These are phyloP conservation scores for Melampsora larici-populina DNA, from an alignment of 1,284 basidiomycete genomes.

Conservation along the genomic window DNA sequence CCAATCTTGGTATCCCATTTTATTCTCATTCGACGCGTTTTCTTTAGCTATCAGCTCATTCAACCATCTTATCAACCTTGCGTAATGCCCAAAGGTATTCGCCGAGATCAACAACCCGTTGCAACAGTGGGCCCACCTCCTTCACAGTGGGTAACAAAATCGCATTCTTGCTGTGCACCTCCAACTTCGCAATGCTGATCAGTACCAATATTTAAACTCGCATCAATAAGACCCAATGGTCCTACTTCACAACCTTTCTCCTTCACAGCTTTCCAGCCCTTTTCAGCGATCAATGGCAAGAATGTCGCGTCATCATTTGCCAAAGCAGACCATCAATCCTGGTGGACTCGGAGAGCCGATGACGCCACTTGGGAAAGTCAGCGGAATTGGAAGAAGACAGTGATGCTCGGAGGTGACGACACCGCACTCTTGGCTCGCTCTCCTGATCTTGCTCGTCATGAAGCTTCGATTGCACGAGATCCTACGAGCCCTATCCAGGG, in stretches of 20 bases:
- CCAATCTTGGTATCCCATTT: not conserved
- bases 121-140: not conserved
- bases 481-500: not conserved
- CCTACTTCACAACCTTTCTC: slow-evolving; percentile 12
- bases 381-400: slow-evolving; percentile 42
- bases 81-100: not conserved
- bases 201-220: no score
- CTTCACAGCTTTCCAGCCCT: slow-evolving; percentile 40
- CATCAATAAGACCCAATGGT: not conserved
- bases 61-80: not conserved
- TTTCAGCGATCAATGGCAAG: slow-evolving; percentile 43
- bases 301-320: slow-evolving; percentile 43
- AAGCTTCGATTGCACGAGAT: not conserved
- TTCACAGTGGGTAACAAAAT: not conserved
- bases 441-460: not conserved
- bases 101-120: slow-evolving; percentile 1
- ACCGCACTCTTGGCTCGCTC: slow-evolving; percentile 19
- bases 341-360: slow-evolving; percentile 43
- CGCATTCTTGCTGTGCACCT: not conserved
- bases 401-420: slow-evolving; percentile 38
- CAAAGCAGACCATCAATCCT: slow-evolving; percentile 44
- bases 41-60: not conserved
- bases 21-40: not conserved
- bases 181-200: no score
- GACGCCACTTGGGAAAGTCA: slow-evolving; percentile 38